Evolutionary conservation across 2,329 filamentous ascomycete species (phyloP), one percentile per base, ranked within the genome.

Genomic region (Fusarium sp.): DNA sequence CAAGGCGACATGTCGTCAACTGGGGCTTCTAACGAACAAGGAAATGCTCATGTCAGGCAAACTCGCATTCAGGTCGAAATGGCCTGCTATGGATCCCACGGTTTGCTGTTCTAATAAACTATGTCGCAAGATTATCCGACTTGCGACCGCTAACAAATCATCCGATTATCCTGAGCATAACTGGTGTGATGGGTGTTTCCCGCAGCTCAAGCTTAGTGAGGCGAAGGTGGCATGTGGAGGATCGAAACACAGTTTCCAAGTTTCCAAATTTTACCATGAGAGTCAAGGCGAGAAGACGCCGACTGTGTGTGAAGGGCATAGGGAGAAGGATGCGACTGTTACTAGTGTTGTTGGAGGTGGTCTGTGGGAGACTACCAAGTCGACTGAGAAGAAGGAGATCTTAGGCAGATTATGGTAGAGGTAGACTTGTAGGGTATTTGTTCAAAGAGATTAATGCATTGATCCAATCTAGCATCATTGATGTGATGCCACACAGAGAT

Each of bases 21-120:
- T 84, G 2, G 66, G 61, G 7, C 79, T 84, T 57, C 55, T 28
- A 5, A 57, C 55, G 22, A 58, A 36, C 41, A 28, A 69, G 69
- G 72, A 81, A 78, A 55, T 53, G 50, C 55, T 58, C 8, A 17
- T 58, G 6, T 36, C n/a, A 18, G 55, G 39, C 30, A 36, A 48
- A 8, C 17, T 36, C 8, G 28, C 14, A 5, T 48, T 58, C 14
- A 26, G 41, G 6, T 9, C 13, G 6, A 57, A 6, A 22, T 83
- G 82, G 82, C 80, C 81, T 5, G 67, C 53, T 36, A 73, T 79
- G 39, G 76, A 75, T 20, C 73, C 73, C 22, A 78, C 74, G 0
- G 78, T 81, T 3, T 84, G 79, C 72, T 84, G 83, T 66, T 81
- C 82, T 9, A 84, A 84, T 74, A 84, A 83, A 65, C 77, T 84